Conservation (phyloP, 345 rosid species). For the Angophora floribunda region DNA sequence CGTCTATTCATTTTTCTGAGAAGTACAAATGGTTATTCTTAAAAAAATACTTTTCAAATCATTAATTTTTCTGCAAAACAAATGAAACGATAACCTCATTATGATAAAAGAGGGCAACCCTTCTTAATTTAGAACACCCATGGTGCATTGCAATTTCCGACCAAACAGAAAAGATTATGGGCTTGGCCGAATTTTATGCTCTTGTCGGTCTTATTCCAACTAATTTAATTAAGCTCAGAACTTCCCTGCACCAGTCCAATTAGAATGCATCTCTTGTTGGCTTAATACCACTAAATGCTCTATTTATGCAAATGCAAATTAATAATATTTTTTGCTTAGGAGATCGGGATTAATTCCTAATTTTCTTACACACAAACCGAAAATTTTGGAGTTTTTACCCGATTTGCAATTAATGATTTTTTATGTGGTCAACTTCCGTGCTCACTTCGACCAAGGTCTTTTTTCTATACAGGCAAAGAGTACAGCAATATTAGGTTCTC, state of each 20-base stretch:
- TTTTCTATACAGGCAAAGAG: neutral
- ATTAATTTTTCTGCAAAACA: too few species aligned
- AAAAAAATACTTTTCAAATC: too few species aligned
- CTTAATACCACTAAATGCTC: neutral
- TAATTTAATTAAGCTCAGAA: neutral
- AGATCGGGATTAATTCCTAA: neutral
- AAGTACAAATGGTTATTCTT: accelerated
- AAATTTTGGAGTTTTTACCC: neutral
- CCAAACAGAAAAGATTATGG: neutral
- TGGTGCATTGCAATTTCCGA: neutral
- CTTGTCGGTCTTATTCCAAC: neutral
- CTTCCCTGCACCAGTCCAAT: neutral
- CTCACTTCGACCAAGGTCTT: neutral
- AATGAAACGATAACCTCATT: neutral
- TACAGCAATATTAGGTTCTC: too few species aligned
- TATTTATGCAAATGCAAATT: neutral
- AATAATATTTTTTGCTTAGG: neutral
- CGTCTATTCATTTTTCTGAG: neutral
- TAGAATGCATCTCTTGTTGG: neutral
- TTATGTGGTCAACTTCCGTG: neutral
- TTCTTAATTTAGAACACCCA: neutral
- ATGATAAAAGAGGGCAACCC: neutral
- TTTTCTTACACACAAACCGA: neutral
- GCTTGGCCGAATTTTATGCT: neutral
- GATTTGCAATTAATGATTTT: neutral